Evolutionary conservation across 768 basidiomycete genomes (phyloP), one percentile per base, ranked within the genome.

Genomic region (Psilocybe sp.): DNA sequence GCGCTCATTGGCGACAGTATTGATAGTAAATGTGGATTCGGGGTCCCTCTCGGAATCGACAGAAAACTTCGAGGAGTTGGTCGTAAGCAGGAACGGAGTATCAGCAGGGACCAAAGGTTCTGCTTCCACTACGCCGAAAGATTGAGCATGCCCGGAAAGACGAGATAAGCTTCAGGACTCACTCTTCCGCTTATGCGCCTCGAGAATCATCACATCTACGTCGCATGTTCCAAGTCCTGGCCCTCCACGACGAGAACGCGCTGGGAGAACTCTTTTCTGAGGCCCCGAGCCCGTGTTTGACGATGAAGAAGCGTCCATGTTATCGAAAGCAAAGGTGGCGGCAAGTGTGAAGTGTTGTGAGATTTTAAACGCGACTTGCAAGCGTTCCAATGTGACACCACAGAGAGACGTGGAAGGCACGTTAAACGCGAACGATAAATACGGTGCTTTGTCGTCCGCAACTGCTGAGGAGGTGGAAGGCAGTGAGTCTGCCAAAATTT

Each of bases 191-290:
- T 82, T 82, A 60, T 87, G 78, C 54, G 85, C 87, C 58, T 93
- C 91, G 55, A 92, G 67, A 64, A 95, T 89, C 82, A 91, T 84
- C 47, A 82, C 59, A 72, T 95, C 92, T 14, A 85, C 76, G 64
- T 91, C 88, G 63, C 84, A 83, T 52, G 70, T 85, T 49, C 92
- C 89, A 44, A 89, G 80, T 33, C 89, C 89, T 23, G 87, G 85
- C 13, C 89, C 89, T 48, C 89, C 86, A 49, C 92, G 80, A 58
- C 89, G 77, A 49, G 87, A 80, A 59, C 92, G 81, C 66, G 89
- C 80, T 38, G 92, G 92, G 49, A 92, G 72, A 39, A 92, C 84
- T 65, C 92, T 85, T 69, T 87, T 88, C 68, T 79, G 82, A 54
- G 70, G 64, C 58, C 73, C 68, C 40, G 67, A 58, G 44, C 63